These are phyloP conservation scores for Blastobotrys persicus DNA, from an alignment of 1,139 yeast species.

Conservation along the genomic window DNA sequence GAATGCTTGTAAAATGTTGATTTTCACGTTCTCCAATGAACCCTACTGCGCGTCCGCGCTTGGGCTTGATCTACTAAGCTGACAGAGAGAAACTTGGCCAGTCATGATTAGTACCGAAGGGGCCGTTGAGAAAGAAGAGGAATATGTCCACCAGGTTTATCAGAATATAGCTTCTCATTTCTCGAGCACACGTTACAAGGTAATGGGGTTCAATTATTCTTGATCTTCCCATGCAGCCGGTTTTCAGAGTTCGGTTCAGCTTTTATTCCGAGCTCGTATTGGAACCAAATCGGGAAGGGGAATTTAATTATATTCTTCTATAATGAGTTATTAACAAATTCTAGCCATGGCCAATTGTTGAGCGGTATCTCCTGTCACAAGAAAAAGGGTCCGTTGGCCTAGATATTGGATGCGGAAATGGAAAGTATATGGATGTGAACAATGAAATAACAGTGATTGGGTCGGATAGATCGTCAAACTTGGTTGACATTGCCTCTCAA, in stretches of 20 bases:
- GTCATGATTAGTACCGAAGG: neutral
- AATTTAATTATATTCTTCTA: no score
- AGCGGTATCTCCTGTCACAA: conserved; percentile 53
- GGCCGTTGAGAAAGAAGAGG: conserved; percentile 55
- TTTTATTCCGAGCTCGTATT: no score
- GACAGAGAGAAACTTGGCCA: conserved; percentile 2
- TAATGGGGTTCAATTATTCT: no score
- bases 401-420: conserved; percentile 90
- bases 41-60: no score
- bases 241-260: no score
- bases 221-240: no score
- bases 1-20: no score
- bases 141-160: conserved; percentile 84
- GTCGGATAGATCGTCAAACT: conserved; percentile 78
- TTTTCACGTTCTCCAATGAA: no score
- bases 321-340: no score
- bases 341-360: conserved; percentile 93
- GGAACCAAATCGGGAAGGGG: no score
- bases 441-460: conserved; percentile 68
- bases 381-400: conserved; percentile 50
- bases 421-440: conserved; percentile 79
- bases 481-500: conserved; percentile 68
- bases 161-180: conserved; percentile 90
- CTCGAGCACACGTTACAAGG: conserved; percentile 84
- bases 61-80: no score